These are phyloP conservation scores for Colletotrichum abscissum DNA, from an alignment of 2,329 filamentous ascomycete species.

Conservation along the genomic window DNA sequence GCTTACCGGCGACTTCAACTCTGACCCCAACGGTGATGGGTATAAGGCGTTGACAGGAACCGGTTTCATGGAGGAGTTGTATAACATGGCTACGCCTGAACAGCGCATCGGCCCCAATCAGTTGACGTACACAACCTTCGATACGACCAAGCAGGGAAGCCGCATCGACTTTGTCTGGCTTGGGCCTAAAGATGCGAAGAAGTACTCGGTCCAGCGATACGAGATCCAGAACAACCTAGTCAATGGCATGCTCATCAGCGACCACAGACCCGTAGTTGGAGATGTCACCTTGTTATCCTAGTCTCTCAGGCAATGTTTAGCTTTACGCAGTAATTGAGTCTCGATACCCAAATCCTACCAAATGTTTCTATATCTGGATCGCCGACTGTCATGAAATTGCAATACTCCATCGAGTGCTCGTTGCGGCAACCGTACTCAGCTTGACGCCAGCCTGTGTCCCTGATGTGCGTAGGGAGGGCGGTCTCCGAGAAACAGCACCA, in stretches of 20 bases:
- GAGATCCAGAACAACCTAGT: constrained; percentile 67
- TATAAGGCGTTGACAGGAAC: constrained; percentile 39
- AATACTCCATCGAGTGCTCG: too few relatives aligned
- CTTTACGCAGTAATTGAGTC: background rate
- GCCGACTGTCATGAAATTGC: too few relatives aligned
- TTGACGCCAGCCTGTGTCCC: too few relatives aligned
- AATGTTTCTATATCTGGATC: too few relatives aligned
- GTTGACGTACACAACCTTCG: constrained; percentile 75
- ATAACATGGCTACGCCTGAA: constrained; percentile 43
- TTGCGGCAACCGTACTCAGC: too few relatives aligned
- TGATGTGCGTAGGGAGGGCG: too few relatives aligned
- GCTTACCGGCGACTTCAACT: constrained; percentile 65
- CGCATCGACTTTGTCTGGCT: constrained; percentile 77
- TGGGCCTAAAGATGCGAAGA: constrained; percentile 44
- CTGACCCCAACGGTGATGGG: constrained; percentile 49
- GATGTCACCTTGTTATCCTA: constrained; percentile 54
- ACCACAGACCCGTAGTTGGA: constrained; percentile 75
- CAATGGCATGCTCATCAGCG: constrained; percentile 66
- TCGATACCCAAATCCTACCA: background rate
- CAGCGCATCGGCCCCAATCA: constrained; percentile 41
- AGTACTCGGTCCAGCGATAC: constrained; percentile 58
- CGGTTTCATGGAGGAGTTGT: constrained; percentile 47
- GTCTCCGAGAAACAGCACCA: too few relatives aligned
- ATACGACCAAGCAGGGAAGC: constrained; percentile 51
- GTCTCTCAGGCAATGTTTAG: too few relatives aligned